A percentile compares a stretch with the other conserved stretches of the same genome.
These are phyloP conservation scores for Persicaria tinctoria DNA, from an alignment of 148 eudicot genomes.

Conservation along the genomic window DNA sequence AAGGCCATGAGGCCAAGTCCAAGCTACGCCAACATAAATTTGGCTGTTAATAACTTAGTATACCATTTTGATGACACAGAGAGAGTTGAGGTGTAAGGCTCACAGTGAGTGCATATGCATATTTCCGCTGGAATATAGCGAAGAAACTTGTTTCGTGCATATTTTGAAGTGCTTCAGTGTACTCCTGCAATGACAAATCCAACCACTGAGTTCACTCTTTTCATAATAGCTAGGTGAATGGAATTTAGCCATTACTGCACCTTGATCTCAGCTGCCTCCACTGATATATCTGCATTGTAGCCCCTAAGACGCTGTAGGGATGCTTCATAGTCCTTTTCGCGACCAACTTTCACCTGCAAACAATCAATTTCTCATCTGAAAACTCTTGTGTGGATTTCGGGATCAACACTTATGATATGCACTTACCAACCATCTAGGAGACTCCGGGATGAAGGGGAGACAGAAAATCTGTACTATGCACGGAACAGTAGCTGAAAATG, in stretches of 20 bases:
- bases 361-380: neutral
- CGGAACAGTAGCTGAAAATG: constrained; percentile 41
- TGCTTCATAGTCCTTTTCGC: constrained; percentile 33
- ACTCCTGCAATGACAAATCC: constrained; percentile 17
- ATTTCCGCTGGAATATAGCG: constrained; percentile 24
- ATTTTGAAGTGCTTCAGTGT: constrained; percentile 19
- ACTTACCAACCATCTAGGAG: constrained; percentile 76
- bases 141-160: constrained; percentile 20
- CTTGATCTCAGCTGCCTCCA: constrained; percentile 58
- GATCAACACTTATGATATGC: neutral
- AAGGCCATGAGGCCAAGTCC: constrained; percentile 51
- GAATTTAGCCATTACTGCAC: constrained; percentile 25
- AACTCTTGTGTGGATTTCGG: neutral
- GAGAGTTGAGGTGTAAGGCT: neutral
- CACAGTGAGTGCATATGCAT: constrained; percentile 37
- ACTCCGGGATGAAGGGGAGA: constrained; percentile 52
- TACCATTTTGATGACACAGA: no score
- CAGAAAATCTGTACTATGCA: constrained; percentile 41
- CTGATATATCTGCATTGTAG: constrained; percentile 30
- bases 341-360: constrained; percentile 48
- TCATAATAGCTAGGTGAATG: neutral
- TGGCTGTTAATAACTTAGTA: neutral
- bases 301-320: constrained; percentile 56
- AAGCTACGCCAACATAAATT: constrained; percentile 24
- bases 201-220: neutral